Percentiles rank a stretch among this genome's conserved stretches.
phyloP scores from a whole-genome alignment of 2,329 filamentous ascomycete genomes.

The Monosporascus sp. region DNA sequence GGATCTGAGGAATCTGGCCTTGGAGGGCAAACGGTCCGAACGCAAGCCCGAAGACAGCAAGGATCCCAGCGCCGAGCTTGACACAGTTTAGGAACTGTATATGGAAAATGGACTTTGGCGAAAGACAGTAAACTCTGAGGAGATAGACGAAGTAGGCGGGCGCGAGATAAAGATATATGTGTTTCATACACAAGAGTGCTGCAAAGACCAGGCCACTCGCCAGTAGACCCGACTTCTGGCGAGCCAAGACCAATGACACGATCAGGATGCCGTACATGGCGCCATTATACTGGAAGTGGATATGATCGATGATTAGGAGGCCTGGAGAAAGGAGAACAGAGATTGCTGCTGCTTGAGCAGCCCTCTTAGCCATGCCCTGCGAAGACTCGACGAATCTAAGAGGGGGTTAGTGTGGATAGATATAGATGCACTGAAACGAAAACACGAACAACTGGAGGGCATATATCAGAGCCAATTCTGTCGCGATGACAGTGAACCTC shows the following conservation, averaged over 20 bases:
- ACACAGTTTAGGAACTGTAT: slow-evolving; percentile 73
- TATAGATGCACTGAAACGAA: neutral
- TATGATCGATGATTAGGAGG: slow-evolving; percentile 93
- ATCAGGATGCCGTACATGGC: slow-evolving; percentile 90
- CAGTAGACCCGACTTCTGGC: slow-evolving; percentile 68
- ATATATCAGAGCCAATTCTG: slow-evolving; percentile 78
- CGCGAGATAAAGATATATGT: slow-evolving; percentile 95
- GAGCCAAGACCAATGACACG: slow-evolving; percentile 77
- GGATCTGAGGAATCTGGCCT: slow-evolving; percentile 77
- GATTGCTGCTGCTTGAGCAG: slow-evolving; percentile 79
- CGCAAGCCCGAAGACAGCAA: slow-evolving; percentile 66
- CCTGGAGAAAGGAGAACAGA: slow-evolving; percentile 90
- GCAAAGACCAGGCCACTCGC: slow-evolving; percentile 80
- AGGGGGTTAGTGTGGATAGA: neutral
- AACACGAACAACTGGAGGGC: slow-evolving; percentile 65
- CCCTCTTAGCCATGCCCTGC: slow-evolving; percentile 58
- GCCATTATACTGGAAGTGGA: slow-evolving; percentile 97
- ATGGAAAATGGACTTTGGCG: slow-evolving; percentile 66
- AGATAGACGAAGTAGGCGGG: slow-evolving; percentile 94
- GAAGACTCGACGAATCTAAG: slow-evolving; percentile 69
- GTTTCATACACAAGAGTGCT: slow-evolving; percentile 84
- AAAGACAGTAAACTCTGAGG: slow-evolving; percentile 83
- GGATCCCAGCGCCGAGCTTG: slow-evolving; percentile 73
- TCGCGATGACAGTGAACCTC: slow-evolving; percentile 76
- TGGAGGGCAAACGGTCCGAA: slow-evolving; percentile 84